Evolutionary conservation across 192 early-diverging fungal genomes (phyloP), one percentile per base, ranked within the genome.

Genomic region (Geranomyces variabilis): DNA sequence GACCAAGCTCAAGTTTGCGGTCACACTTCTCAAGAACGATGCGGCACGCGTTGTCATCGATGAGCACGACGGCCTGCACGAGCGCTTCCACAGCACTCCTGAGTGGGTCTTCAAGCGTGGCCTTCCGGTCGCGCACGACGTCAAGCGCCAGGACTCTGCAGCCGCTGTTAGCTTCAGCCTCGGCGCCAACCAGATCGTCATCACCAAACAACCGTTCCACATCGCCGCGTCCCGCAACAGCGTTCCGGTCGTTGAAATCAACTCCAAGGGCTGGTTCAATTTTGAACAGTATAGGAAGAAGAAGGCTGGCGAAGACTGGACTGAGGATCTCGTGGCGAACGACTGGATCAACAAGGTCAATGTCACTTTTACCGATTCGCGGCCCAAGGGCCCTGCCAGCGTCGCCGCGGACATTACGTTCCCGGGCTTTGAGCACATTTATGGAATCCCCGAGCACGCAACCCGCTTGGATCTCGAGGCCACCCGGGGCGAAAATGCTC

Each of bases 361-460:
- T 17, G 17, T 60, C 58, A 60, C 56, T 21, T 67, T n/a, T 30
- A 58, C 41, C 3, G 26, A 43, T 15, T 29, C 53, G 24, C 45
- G 45, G 34, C 43, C 26, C 59, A 22, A 60, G 91, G 90, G 96
- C 0, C 94, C 95, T 26, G 89, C 91, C 69, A 96, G 94, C 0
- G 85, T 96, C 78, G 95, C 90, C 21, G 75, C 97, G 66, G 96
- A 99, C 79, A 86, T 99, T 31, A 80, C 85, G 15, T 99, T 99
- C 77, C 89, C 87, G 48, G 92, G 90, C 19, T 91, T 87, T 67
- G 71, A 78, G 48, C 89, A 97, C 78, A 89, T 96, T 17, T 97
- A 96, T 75, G 96, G 96, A 48, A 90, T 99, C 62, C 95, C 96
- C 0, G 93, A 97, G 79, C 96, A 99, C 72, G 87, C 94, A 0